These are phyloP conservation scores for Candida nitratophila DNA, from an alignment of 805 yeast genomes.

Conservation along the genomic window DNA sequence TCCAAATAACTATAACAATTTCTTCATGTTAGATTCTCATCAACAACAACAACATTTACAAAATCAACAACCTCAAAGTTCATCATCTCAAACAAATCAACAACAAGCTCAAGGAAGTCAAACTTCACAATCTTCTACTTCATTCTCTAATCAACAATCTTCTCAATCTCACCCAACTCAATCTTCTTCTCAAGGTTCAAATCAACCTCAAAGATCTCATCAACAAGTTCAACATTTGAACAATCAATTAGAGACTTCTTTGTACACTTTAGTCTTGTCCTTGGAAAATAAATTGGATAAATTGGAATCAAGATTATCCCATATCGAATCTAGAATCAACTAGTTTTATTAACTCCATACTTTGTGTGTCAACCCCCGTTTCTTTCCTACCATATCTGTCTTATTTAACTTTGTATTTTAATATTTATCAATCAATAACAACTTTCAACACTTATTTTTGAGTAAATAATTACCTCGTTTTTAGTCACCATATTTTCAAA, in stretches of 20 bases:
- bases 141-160: too few relatives aligned
- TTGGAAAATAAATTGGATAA: background rate
- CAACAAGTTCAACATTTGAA: background rate
- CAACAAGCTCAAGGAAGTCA: background rate
- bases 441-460: too few relatives aligned
- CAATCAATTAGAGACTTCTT: background rate
- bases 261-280: background rate
- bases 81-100: background rate
- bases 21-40: slow-evolving; percentile 1
- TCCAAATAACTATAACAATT: slow-evolving; percentile 1
- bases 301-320: background rate
- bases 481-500: too few relatives aligned
- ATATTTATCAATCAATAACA: too few relatives aligned
- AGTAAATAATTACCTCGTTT: too few relatives aligned
- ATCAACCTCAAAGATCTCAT: background rate
- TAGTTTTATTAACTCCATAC: too few relatives aligned
- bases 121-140: too few relatives aligned
- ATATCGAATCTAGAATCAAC: background rate
- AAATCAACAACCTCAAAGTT: background rate
- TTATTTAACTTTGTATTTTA: too few relatives aligned
- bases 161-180: background rate
- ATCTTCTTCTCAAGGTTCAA: too few relatives aligned
- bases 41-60: background rate
- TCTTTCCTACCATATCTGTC: background rate
- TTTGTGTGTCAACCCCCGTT: background rate